A percentile compares a stretch with the other conserved stretches of the same genome.
Evolutionary conservation across 345 rosid genomes (phyloP).

Genomic region (Arabis hirsuta): DNA sequence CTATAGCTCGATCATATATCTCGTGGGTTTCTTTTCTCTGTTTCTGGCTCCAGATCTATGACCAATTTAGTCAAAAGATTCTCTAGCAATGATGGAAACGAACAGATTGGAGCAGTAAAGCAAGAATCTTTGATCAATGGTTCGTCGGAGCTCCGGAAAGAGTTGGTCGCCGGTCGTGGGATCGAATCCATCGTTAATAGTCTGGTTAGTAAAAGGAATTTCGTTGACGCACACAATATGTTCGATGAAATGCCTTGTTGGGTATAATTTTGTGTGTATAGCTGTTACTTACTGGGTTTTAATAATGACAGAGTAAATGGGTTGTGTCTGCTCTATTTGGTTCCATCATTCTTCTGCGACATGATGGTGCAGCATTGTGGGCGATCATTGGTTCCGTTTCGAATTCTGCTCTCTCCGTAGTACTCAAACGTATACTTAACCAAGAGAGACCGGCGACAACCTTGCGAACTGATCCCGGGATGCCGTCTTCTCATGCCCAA

Average conservation of each 20-base stretch:
- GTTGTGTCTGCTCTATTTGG: slow-evolving; percentile 56
- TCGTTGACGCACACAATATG: slow-evolving; percentile 20
- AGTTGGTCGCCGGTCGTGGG: slow-evolving; percentile 39
- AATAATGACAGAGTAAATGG: slow-evolving; percentile 81
- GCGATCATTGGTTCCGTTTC: slow-evolving; percentile 58
- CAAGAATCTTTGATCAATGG: slow-evolving; percentile 48
- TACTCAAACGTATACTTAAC: slow-evolving; percentile 65
- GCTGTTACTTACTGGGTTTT: neutral
- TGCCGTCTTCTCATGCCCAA: slow-evolving; percentile 95
- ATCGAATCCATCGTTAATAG: slow-evolving; percentile 63
- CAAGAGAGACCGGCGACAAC: slow-evolving; percentile 70
- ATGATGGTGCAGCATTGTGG: slow-evolving; percentile 77
- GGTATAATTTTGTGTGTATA: neutral
- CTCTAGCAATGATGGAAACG: slow-evolving; percentile 40
- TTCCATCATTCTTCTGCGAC: slow-evolving; percentile 61
- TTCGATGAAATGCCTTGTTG: slow-evolving; percentile 26
- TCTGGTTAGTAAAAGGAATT: slow-evolving; percentile 52
- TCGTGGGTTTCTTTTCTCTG: slow-evolving; percentile 29
- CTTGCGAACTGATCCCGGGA: slow-evolving; percentile 75
- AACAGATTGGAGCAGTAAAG: slow-evolving; percentile 44
- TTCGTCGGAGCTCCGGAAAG: slow-evolving; percentile 29
- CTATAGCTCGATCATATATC: slow-evolving; percentile 29
- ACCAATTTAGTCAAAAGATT: slow-evolving; percentile 39
- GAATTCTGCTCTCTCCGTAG: slow-evolving; percentile 53
- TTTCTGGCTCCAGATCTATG: slow-evolving; percentile 43